Evolutionary conservation across 2,329 filamentous ascomycete genomes (phyloP).

Genomic region (Exophiala calicioides): DNA sequence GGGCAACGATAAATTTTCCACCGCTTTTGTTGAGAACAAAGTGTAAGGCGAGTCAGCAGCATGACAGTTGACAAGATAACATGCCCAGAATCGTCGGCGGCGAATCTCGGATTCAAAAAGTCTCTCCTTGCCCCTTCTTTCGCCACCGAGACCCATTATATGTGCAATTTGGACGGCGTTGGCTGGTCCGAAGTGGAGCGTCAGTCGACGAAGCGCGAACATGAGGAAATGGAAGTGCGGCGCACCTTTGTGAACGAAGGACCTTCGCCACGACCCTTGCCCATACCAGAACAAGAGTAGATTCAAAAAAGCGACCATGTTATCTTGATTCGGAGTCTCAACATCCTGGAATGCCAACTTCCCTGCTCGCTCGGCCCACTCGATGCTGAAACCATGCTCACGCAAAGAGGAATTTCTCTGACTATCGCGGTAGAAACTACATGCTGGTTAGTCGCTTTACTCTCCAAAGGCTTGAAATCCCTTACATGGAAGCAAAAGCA

Average conservation of each 20-base stretch:
- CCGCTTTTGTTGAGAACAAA: neutral
- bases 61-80: conserved; percentile 19
- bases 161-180: conserved; percentile 14
- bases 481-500: conserved; percentile 12
- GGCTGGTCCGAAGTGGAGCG: conserved; percentile 1
- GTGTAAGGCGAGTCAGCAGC: conserved; percentile 3
- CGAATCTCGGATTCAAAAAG: conserved; percentile 9
- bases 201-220: neutral
- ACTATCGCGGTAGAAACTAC: conserved; percentile 12
- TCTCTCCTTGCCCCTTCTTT: neutral
- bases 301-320: conserved; percentile 15
- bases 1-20: conserved; percentile 3
- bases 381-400: conserved; percentile 9
- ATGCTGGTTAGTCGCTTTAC: neutral
- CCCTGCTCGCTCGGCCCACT: conserved; percentile 17
- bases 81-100: conserved; percentile 20
- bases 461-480: neutral
- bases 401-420: conserved; percentile 1
- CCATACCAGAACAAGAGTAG: conserved; percentile 22
- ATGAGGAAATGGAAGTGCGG: neutral
- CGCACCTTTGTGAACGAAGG: conserved; percentile 18
- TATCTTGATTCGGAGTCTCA: conserved; percentile 15
- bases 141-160: conserved; percentile 9
- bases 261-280: conserved; percentile 20
- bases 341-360: conserved; percentile 16